phyloP scores from a whole-genome alignment of 176 grass and related monocot species.

The Oryza australiensis region DNA sequence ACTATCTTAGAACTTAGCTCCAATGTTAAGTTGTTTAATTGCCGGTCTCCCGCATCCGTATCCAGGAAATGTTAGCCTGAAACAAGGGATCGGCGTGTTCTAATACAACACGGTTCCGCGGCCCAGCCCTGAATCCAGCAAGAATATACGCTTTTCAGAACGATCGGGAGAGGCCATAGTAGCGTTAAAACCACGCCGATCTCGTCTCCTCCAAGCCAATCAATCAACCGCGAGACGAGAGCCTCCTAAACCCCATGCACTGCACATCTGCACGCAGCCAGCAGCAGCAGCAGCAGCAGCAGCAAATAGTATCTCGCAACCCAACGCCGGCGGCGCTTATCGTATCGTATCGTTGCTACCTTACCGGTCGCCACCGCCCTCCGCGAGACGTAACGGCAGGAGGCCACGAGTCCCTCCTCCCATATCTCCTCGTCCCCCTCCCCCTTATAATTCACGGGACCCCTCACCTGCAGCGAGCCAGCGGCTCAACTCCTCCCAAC shows the following conservation, averaged over 20 bases:
- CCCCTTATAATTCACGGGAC: constrained; percentile 22
- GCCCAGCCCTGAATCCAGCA: background rate
- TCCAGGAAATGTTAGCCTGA: background rate
- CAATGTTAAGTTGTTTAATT: background rate
- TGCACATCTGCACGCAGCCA: background rate
- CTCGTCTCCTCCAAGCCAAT: background rate
- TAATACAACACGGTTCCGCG: background rate
- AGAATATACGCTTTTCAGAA: background rate
- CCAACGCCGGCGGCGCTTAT: background rate
- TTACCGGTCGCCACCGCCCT: constrained; percentile 12
- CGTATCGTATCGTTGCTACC: background rate
- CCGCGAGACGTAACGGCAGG: background rate
- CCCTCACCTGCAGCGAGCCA: background rate
- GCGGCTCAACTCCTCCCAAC: background rate
- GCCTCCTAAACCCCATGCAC: background rate
- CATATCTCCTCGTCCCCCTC: background rate
- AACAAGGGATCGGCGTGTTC: background rate
- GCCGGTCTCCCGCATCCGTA: background rate
- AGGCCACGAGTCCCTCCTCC: constrained; percentile 31
- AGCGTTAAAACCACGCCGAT: background rate
- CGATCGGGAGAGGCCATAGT: background rate
- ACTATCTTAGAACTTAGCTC: background rate
- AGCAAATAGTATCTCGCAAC: constrained; percentile 7
- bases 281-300: background rate
- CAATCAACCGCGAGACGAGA: background rate